Evolutionary conservation across 495 filamentous ascomycete genomes (phyloP).

Genomic region (Umbilicaria muhlenbergii): DNA sequence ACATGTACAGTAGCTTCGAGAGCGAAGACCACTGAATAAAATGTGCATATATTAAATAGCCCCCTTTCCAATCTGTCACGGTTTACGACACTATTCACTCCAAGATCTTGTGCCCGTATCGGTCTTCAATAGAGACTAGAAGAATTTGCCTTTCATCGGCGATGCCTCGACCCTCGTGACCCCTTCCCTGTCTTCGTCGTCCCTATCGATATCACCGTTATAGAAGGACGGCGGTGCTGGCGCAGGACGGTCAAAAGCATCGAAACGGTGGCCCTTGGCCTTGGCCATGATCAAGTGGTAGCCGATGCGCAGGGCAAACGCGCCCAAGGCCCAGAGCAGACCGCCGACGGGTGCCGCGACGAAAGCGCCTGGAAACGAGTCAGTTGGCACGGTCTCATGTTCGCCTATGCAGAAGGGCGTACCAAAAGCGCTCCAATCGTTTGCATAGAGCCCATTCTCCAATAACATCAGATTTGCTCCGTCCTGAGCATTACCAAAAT

Average conservation of each 20-base stretch:
- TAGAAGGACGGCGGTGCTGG: constrained; percentile 1
- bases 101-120: neutral
- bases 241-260: constrained; percentile 43
- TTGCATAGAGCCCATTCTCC: constrained; percentile 49
- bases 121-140: constrained; percentile 1
- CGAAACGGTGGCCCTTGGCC: constrained; percentile 36
- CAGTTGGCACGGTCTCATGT: neutral
- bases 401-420: constrained; percentile 2
- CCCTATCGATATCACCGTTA: neutral
- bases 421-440: constrained; percentile 62
- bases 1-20: no score
- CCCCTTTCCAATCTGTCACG: neutral
- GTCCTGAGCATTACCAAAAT: constrained; percentile 45
- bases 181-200: constrained; percentile 4
- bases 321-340: constrained; percentile 48
- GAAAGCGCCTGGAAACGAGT: constrained; percentile 37
- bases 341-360: constrained; percentile 60
- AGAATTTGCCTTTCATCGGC: constrained; percentile 7
- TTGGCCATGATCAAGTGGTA: constrained; percentile 36
- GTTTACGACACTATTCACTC: neutral
- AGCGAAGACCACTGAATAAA: no score
- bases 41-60: neutral
- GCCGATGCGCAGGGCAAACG: constrained; percentile 35
- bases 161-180: neutral
- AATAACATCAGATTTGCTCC: constrained; percentile 53